Evolutionary conservation across 176 grass and related monocot genomes (phyloP).

Genomic region (Musa troglodytarum): DNA sequence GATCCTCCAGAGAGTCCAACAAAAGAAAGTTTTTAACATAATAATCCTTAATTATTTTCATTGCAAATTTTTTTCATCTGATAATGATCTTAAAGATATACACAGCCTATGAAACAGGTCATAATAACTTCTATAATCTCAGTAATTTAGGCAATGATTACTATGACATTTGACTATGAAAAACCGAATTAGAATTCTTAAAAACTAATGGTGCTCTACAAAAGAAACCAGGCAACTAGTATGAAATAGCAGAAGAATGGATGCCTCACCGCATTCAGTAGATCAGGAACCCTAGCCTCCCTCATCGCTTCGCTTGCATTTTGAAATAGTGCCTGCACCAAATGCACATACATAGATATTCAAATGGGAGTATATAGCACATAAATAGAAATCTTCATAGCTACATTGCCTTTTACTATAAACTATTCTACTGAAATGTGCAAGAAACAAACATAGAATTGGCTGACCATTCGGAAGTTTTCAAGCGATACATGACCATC

Average conservation of each 20-base stretch:
- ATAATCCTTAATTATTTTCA: no score
- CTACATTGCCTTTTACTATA: neutral
- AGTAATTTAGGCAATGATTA: no score
- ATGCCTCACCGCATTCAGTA: slow-evolving; percentile 1
- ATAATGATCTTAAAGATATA: no score
- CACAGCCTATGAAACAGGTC: no score
- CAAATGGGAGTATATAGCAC: neutral
- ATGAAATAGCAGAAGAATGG: neutral
- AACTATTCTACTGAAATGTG: neutral
- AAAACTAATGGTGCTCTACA: neutral
- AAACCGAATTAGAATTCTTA: no score
- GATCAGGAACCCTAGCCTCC: slow-evolving; percentile 6
- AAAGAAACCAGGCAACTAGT: neutral
- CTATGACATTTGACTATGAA: no score
- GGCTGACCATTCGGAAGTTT: neutral
- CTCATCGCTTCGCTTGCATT: slow-evolving; percentile 5
- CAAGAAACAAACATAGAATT: neutral
- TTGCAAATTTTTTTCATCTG: no score
- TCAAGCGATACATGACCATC: slow-evolving; percentile 1
- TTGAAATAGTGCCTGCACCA: neutral
- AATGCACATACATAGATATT: neutral
- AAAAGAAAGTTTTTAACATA: no score
- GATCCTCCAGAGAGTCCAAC: no score
- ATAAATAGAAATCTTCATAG: neutral
- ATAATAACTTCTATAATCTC: no score